Base-by-base conservation (phyloP, 139 green algal species). In the Haematococcus sp. region DNA sequence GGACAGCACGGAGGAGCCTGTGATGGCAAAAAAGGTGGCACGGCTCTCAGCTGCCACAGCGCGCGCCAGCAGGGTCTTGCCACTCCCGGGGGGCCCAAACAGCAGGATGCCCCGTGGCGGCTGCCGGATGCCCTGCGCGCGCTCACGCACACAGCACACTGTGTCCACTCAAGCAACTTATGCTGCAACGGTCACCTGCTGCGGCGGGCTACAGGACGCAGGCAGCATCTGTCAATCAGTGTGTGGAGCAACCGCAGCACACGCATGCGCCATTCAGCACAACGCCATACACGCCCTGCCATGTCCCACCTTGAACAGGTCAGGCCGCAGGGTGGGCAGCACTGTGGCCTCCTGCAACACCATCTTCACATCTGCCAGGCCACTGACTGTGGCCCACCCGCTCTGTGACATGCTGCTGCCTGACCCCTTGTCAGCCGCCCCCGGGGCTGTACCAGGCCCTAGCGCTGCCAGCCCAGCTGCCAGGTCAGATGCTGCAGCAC, bases 51-150 rank as follows among this genome's bases (percentile, higher is more conserved):
- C 51, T 15, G 81, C 81, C 49, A 86, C 77, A 0, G 81, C 81
- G 19, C 75, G 59, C 22, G 81, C 81, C 27, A 86, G 81, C 74
- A 87, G 27, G n/a, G 81, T 83, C 73, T 87, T 87, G 68, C 81
- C 81, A 5, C 69, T 82, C 55, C 81, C 81, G 0, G 81, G 81
- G 0, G 81, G 81, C 11, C 81, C 81, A 70, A 82, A 87, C 72
- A 86, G 70, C 43, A 86, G 68, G 35, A 83, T 63, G 52, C 76
- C 81, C 16, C 73, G 73, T 3, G 81, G 74, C 2, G 81, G 81
- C 51, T 75, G 56, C 9, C 81, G 59, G 23, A 84, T 73, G 68
- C 72, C 71, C 33, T 54, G 51, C 4, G 34, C 20, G 43, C 35
- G 27, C 27, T 19, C 40, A 71, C 43, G n/a, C 23, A 11, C 43